These are phyloP conservation scores for Alternaria triticimaculans DNA, from an alignment of 2,329 filamentous ascomycete species.

Conservation along the genomic window DNA sequence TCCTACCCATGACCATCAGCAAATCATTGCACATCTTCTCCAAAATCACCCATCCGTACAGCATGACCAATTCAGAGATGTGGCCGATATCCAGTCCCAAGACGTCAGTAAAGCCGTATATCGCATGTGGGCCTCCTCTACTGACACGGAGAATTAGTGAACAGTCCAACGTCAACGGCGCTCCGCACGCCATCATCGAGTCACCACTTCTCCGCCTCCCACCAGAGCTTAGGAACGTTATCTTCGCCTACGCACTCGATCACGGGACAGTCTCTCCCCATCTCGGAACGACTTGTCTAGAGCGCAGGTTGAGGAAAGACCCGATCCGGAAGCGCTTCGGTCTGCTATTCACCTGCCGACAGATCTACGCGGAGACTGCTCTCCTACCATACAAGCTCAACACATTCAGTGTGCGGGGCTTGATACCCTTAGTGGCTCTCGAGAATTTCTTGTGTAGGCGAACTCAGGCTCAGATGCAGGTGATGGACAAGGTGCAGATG, in stretches of 20 bases:
- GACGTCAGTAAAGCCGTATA: neutral
- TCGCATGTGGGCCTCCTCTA: fast-evolving
- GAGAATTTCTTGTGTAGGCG: neutral
- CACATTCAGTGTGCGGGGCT: neutral
- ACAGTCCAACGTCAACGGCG: neutral
- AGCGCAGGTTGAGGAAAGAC: neutral
- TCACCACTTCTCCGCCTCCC: neutral
- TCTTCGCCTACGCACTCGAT: neutral
- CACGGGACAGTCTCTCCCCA: neutral
- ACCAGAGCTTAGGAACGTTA: neutral
- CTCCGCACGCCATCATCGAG: neutral
- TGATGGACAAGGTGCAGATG: neutral
- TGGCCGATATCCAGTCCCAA: neutral
- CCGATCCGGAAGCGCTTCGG: neutral
- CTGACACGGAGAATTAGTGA: neutral
- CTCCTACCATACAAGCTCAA: neutral
- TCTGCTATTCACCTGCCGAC: neutral
- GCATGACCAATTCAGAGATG: neutral
- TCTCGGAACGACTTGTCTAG: fast-evolving
- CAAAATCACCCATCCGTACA: neutral
- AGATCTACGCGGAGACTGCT: neutral
- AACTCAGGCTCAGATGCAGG: neutral
- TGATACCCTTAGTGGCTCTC: too few species aligned
- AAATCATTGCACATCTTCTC: fast-evolving
- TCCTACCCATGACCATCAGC: neutral